Percentiles rank a stretch among this genome's conserved stretches.
phyloP scores from a whole-genome alignment of 2,329 filamentous ascomycete species.

The Aspergillus quadrilineatus region DNA sequence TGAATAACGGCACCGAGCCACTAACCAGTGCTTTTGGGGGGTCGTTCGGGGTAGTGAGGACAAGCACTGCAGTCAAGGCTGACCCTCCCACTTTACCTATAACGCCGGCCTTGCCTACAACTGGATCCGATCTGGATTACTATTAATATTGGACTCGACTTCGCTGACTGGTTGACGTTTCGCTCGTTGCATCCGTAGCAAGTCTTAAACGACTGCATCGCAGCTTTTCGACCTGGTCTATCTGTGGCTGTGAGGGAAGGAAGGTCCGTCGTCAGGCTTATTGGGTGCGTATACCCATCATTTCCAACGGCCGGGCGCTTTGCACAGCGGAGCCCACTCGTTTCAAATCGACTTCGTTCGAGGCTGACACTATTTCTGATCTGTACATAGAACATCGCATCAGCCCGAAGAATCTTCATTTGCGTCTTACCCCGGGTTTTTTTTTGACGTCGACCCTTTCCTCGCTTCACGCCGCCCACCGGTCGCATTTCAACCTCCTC shows the following conservation, averaged over 20 bases:
- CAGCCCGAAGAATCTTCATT: not conserved
- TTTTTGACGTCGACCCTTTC: not conserved
- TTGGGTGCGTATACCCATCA: constrained; percentile 18
- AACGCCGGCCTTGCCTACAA: constrained; percentile 15
- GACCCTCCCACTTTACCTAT: constrained; percentile 13
- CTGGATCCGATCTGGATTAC: not conserved
- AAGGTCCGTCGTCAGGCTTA: constrained; percentile 8
- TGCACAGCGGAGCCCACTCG: constrained; percentile 19
- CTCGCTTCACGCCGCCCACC: constrained; percentile 1
- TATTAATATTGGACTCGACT: not conserved
- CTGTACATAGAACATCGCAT: constrained; percentile 6
- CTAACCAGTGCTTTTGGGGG: constrained; percentile 4
- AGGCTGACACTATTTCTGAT: constrained; percentile 22
- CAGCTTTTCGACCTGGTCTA: constrained; percentile 4
- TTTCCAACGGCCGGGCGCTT: constrained; percentile 18
- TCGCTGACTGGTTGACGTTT: not conserved
- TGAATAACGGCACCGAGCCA: constrained; percentile 20
- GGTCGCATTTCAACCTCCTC: constrained; percentile 20
- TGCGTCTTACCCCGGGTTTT: not conserved
- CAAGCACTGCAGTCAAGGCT: constrained; percentile 8
- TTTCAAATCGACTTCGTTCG: constrained; percentile 13
- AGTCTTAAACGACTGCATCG: not conserved
- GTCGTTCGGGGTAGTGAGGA: not conserved
- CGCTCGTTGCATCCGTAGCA: too few relatives aligned
- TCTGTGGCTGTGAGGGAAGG: constrained; percentile 12